Conservation (phyloP, 2,329 filamentous ascomycete genomes). For the Colletotrichum trifolii region DNA sequence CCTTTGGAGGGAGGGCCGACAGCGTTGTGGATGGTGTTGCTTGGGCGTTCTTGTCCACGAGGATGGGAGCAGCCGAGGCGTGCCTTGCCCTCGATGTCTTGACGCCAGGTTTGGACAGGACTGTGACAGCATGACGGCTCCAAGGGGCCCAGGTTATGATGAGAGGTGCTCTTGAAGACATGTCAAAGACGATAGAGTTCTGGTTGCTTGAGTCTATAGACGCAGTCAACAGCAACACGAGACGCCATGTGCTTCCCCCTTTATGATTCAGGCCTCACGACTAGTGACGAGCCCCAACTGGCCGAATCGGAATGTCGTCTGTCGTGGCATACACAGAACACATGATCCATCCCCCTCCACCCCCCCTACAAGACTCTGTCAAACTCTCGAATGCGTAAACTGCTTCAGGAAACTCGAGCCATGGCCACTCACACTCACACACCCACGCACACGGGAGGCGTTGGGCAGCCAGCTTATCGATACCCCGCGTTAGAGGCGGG, state of each 20-base stretch:
- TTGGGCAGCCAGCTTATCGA: constrained; percentile 30
- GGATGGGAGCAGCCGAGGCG: constrained; percentile 6
- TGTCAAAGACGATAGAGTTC: not conserved
- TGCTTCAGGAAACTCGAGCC: constrained; percentile 18
- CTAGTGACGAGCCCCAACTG: constrained; percentile 5
- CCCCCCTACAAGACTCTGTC: not conserved
- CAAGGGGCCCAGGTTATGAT: constrained; percentile 9
- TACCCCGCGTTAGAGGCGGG: constrained; percentile 28
- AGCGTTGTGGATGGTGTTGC: constrained; percentile 9
- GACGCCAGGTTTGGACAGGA: not conserved
- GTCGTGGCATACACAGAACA: not conserved
- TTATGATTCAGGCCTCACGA: not conserved
- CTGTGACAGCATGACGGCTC: constrained; percentile 3
- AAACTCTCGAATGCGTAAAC: constrained; percentile 14
- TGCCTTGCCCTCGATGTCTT: not conserved
- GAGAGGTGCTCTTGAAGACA: constrained; percentile 13
- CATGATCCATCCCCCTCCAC: not conserved
- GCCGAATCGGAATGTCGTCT: constrained; percentile 2
- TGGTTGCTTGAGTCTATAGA: constrained; percentile 11
- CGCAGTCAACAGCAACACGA: not conserved
- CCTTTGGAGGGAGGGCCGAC: constrained; percentile 18
- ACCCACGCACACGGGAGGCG: not conserved
- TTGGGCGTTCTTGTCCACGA: constrained; percentile 5
- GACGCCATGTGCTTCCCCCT: constrained; percentile 5
- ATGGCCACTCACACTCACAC: not conserved